Base-by-base conservation (phyloP, 805 yeast genomes). In the Wickerhamomyces xylosicus region DNA sequence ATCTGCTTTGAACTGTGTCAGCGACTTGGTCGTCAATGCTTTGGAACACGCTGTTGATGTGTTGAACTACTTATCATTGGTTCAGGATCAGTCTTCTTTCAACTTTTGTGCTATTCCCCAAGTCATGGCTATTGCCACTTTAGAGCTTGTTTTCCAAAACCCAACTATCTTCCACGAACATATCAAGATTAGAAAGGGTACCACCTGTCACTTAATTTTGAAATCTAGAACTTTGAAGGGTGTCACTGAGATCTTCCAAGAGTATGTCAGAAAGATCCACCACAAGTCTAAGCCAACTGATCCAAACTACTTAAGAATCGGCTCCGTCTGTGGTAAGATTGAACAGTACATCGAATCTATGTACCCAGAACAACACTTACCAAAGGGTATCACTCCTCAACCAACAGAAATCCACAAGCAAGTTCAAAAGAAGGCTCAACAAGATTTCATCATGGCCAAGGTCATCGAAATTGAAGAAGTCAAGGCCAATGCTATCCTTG, bases 51-150 rank as follows among this genome's bases (percentile, higher is more conserved):
- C 75, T 31, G 73, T 72, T 38, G 92, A 85, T 53, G 82, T 78
- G 22, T 69, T 92, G 50, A 71, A 72, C 37, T 92, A 84, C 58
- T 68, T 92, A 41, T 72, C 90, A 15, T 67, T 78, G 44, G 73
- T 92, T 37, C 72, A 72, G 42, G 98, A 92, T 56, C 84, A 81
- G 43, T 76, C 95, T 1, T 64, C 80, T 37, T 92, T 86, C 67
- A 82, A 79, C 50, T 92, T 92, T 67, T 89, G 97, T 66, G 85
- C 97, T 10, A 92, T 92, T 56, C 99, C 99, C 16, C 99, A 92
- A 64, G 97, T 90, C 16, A 92, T 92, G 98, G 96, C 97, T 29
- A 83, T 92, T 58, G 97, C 98, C 14, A 86, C 97, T 1, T 70
- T 92, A 50, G 86, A 90, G 18, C 67, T 79, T 38, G 82, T 92